Conservation (phyloP, 202 grass and related monocot genomes). For the Dendrocalamus latiflorus region DNA sequence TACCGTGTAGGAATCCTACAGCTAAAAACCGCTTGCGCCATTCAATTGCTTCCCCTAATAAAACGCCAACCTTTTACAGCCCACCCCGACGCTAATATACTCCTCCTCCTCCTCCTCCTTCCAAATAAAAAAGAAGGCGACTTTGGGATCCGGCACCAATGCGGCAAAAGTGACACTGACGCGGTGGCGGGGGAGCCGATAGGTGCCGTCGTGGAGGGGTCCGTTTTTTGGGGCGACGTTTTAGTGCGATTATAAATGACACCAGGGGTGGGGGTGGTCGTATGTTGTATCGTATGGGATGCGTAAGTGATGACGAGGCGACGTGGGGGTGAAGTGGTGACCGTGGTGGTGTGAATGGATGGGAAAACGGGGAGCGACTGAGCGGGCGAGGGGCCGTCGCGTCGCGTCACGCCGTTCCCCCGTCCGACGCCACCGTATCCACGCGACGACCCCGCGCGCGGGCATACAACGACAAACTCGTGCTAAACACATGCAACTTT, state of each 20-base stretch:
- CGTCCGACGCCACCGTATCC: background rate
- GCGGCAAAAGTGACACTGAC: conserved; percentile 9
- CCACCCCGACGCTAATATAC: background rate
- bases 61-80: conserved; percentile 14
- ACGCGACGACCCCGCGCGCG: background rate
- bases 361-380: background rate
- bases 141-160: background rate
- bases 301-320: background rate
- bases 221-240: background rate
- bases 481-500: background rate
- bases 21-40: background rate
- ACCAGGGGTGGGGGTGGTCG: background rate
- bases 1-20: conserved; percentile 18
- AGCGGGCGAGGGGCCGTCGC: background rate
- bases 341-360: conserved; percentile 20
- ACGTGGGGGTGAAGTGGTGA: background rate
- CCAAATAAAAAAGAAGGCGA: background rate
- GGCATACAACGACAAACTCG: background rate
- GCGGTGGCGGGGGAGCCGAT: background rate
- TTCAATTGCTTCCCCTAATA: conserved; percentile 28
- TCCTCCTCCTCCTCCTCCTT: background rate
- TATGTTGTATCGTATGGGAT: background rate
- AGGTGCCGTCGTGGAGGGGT: background rate
- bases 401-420: background rate
- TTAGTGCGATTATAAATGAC: background rate